These are phyloP conservation scores for Trichoderma lentiforme DNA, from an alignment of 2,329 filamentous ascomycete species.

Conservation along the genomic window DNA sequence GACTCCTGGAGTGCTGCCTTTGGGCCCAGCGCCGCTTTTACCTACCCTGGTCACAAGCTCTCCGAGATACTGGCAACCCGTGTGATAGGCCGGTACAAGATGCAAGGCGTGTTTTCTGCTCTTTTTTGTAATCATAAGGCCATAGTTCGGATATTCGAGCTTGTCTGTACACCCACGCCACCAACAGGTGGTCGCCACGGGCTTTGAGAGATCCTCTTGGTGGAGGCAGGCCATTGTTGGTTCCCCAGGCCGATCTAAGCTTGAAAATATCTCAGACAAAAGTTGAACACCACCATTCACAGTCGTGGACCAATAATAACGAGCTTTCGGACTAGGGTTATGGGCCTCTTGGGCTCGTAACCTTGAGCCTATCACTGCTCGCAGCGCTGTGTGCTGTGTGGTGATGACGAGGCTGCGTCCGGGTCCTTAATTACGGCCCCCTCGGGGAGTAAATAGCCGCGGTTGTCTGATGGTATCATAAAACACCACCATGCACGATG, in stretches of 20 bases:
- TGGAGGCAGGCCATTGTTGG: background rate
- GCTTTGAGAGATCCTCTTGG: background rate
- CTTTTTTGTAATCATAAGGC: background rate
- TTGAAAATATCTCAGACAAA: background rate
- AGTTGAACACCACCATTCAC: background rate
- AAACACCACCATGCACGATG: background rate
- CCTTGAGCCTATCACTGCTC: conserved; percentile 1
- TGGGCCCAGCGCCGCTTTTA: background rate
- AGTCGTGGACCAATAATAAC: conserved; percentile 7
- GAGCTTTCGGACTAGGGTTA: background rate
- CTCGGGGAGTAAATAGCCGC: conserved; percentile 2
- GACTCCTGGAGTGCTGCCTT: background rate
- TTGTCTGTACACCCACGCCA: background rate
- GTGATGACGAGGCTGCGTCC: background rate
- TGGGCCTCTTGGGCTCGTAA: conserved; percentile 1
- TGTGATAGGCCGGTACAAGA: background rate
- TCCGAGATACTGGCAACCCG: background rate
- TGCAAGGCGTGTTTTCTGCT: background rate
- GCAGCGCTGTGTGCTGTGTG: background rate
- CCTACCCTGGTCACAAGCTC: background rate
- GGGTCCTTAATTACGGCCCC: background rate
- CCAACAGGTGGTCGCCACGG: background rate
- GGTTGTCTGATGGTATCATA: background rate
- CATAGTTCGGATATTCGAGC: background rate
- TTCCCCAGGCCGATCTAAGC: background rate